Base-by-base conservation (phyloP, 1,284 basidiomycete genomes). In the Dichomitus squalens region DNA sequence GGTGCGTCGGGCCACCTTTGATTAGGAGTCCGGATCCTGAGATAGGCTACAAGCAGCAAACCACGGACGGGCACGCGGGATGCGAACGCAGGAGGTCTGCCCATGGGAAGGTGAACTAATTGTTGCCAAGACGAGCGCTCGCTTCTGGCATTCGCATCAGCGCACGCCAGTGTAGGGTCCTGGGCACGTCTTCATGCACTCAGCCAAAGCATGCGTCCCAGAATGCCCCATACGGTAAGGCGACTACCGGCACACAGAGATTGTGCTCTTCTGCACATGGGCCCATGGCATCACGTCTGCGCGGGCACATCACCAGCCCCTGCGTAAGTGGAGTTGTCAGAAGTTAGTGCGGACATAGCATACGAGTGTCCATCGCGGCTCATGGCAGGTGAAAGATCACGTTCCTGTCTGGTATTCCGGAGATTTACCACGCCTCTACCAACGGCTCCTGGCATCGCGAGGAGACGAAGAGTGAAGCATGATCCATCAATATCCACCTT, bases 31-130 rank as follows among this genome's bases (percentile, higher is more conserved):
- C 43, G 52, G 36, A 7, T 33, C 23, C 43, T 27, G 43, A 39
- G 34, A 47, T 53, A 47, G 52, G 23, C 43, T 39, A 47, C 38
- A 21, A 53, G 52, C 52, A 47, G 43, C 25, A 46, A 53, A 47
- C 44, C 52, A 53, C 33, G 34, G 21, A 36, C 11, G 43, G 43
- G 9, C 52, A 46, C 33, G 52, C 52, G 43, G 35, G 25, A 53
- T 31, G 35, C 34, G 52, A 47, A 29, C 27, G 41, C 41, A 53
- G 7, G 29, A 9, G 27, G 31, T 33, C 33, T 18, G 52, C 43
- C 18, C 52, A 44, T 46, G 43, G 46, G 52, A 53, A 39, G 52
- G n/a, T 18, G 43, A 34, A 47, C 27, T 23, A 25, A 35, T 16
- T 33, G 38, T 36, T 41, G 39, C 18, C 49, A 51, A 18, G n/a